A percentile compares a stretch with the other conserved stretches of the same genome.
phyloP scores from a whole-genome alignment of 2,329 filamentous ascomycete species.

The Paraphoma chrysanthemicola region DNA sequence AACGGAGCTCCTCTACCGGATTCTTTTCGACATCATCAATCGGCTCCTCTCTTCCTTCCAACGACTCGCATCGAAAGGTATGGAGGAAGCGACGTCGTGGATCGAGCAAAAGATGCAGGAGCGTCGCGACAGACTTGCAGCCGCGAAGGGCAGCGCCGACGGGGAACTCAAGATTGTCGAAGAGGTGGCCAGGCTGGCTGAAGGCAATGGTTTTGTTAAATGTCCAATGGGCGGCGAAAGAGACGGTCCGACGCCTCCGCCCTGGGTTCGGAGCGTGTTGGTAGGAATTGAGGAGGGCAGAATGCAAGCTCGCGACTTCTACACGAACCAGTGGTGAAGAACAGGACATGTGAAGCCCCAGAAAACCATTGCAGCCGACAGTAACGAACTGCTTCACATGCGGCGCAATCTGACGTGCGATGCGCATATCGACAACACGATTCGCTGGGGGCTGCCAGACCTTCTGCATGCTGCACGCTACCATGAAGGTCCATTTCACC shows the following conservation, averaged over 20 bases:
- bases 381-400: no score
- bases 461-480: no score
- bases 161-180: conserved; percentile 20
- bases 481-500: no score
- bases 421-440: no score
- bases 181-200: conserved; percentile 29
- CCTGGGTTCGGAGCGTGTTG: conserved; percentile 34
- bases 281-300: conserved; percentile 36
- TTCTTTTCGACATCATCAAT: conserved; percentile 38
- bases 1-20: conserved; percentile 39
- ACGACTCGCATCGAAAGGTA: conserved; percentile 26
- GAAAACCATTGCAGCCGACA: no score
- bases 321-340: conserved; percentile 27
- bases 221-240: conserved; percentile 23
- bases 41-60: conserved; percentile 31
- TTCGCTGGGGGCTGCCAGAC: no score
- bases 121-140: conserved; percentile 11
- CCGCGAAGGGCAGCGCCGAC: background rate
- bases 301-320: conserved; percentile 35
- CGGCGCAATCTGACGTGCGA: no score
- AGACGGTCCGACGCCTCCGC: conserved; percentile 20
- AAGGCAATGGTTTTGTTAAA: conserved; percentile 24
- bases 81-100: conserved; percentile 33
- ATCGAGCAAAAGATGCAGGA: conserved; percentile 31
- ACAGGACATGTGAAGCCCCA: no score